Conservation (phyloP, 768 basidiomycete species). For the Rhizopogon sp. region DNA sequence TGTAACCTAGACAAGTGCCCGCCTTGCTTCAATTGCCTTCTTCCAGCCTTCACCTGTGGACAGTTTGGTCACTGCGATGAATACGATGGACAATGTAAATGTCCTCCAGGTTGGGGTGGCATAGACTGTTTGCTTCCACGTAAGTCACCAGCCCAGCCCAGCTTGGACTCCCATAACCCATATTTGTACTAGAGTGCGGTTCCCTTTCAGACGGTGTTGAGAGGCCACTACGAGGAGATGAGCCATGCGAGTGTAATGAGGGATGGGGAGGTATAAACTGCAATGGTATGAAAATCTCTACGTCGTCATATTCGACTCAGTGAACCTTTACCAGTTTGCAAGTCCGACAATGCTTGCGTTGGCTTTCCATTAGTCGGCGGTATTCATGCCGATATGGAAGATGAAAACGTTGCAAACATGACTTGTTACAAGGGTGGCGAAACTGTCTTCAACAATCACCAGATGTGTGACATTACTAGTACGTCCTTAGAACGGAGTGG, state of each 20-base stretch:
- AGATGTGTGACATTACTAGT: constrained; percentile 99
- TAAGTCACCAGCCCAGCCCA: constrained; percentile 35
- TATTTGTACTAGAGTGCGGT: constrained; percentile 68
- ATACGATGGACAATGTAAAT: constrained; percentile 95
- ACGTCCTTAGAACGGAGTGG: constrained; percentile 24
- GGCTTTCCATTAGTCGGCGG: constrained; percentile 65
- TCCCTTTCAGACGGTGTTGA: constrained; percentile 89
- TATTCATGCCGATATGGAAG: constrained; percentile 33
- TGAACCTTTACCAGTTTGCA: constrained; percentile 36
- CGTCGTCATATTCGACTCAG: neutral
- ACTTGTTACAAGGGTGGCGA: constrained; percentile 92
- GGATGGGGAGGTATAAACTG: constrained; percentile 98
- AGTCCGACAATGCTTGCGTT: constrained; percentile 73
- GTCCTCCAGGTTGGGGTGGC: constrained; percentile 96
- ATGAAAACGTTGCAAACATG: constrained; percentile 55
- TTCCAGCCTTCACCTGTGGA: constrained; percentile 88
- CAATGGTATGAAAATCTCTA: constrained; percentile 60
- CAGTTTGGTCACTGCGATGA: constrained; percentile 89
- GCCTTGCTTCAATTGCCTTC: constrained; percentile 93
- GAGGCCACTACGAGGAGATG: constrained; percentile 72
- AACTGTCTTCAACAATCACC: constrained; percentile 92
- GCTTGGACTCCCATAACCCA: constrained; percentile 4
- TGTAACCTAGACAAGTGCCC: constrained; percentile 53
- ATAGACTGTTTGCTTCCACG: constrained; percentile 92
- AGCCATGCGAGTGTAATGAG: constrained; percentile 84